Evolutionary conservation across 78 protist genomes (phyloP).

Genomic region (Cyanophora paradoxa): DNA sequence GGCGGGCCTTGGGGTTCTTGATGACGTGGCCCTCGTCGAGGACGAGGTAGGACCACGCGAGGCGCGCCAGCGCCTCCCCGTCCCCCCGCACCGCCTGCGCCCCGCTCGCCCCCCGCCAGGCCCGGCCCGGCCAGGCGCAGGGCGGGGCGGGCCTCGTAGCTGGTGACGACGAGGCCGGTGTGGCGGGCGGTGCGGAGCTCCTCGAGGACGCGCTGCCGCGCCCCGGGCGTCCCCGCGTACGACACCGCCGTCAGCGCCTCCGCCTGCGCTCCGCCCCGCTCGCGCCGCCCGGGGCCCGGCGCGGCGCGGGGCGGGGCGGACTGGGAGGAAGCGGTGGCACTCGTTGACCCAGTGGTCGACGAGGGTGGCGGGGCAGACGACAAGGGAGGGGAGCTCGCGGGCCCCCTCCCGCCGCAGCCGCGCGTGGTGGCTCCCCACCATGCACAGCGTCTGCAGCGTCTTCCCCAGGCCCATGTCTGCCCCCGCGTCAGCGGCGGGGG

Average conservation of each 20-base stretch:
- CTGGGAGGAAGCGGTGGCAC: too few species aligned
- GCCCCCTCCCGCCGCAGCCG: not conserved
- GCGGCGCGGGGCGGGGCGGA: too few species aligned
- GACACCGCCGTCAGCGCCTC: not conserved
- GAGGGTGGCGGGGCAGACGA: conserved; percentile 90
- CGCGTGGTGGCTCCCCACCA: not conserved
- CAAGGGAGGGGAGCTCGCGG: conserved; percentile 55
- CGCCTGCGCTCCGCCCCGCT: not conserved
- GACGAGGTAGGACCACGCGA: conserved; percentile 66
- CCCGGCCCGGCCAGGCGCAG: too few species aligned
- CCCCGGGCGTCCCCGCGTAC: not conserved
- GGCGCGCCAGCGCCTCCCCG: conserved; percentile 1
- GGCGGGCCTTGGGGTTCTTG: conserved; percentile 53
- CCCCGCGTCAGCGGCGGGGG: not conserved
- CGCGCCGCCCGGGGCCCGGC: too few species aligned
- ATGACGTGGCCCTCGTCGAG: conserved; percentile 97
- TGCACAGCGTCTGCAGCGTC: conserved; percentile 83
- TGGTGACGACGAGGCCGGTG: too few species aligned
- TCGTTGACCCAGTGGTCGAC: conserved; percentile 78
- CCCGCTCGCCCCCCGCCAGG: too few species aligned
- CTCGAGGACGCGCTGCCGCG: not conserved
- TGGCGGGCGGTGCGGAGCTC: too few species aligned
- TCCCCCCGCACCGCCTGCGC: not conserved
- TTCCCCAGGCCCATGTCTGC: conserved; percentile 96
- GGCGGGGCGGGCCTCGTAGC: too few species aligned